A percentile compares a stretch with the other conserved stretches of the same genome.
Conservation (phyloP, 495 filamentous ascomycete genomes). For the Talaromyces stipitatus region DNA sequence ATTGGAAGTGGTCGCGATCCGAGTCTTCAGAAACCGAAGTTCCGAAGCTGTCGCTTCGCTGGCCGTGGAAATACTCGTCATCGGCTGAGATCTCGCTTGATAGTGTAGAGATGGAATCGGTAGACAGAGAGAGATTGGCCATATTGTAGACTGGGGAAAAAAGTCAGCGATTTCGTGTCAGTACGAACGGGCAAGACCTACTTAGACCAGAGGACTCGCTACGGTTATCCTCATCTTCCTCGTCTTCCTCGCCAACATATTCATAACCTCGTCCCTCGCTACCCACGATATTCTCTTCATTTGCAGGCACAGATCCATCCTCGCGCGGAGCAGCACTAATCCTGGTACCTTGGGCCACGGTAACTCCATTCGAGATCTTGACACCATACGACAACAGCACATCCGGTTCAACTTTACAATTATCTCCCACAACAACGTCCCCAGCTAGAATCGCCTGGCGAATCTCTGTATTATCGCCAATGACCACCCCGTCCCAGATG, state of each 20-base stretch:
- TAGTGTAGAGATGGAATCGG: slow-evolving; percentile 71
- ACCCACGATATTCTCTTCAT: slow-evolving; percentile 43
- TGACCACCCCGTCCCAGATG: slow-evolving; percentile 78
- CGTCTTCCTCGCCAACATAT: slow-evolving; percentile 41
- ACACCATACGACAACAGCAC: slow-evolving; percentile 77
- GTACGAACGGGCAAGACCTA: slow-evolving; percentile 17
- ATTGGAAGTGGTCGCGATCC: slow-evolving; percentile 66
- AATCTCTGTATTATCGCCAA: slow-evolving; percentile 67
- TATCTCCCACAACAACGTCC: slow-evolving; percentile 59
- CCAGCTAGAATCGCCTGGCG: slow-evolving; percentile 69
- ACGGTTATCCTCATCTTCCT: slow-evolving; percentile 38
- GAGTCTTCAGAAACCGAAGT: slow-evolving; percentile 53
- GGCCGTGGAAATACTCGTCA: slow-evolving; percentile 20
- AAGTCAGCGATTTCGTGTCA: background rate
- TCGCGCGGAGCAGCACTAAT: slow-evolving; percentile 49
- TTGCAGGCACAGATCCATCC: slow-evolving; percentile 33
- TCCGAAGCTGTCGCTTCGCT: slow-evolving; percentile 43
- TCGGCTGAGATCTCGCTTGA: slow-evolving; percentile 41
- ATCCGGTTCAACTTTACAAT: slow-evolving; percentile 59
- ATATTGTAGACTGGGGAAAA: slow-evolving; percentile 57
- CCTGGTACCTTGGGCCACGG: slow-evolving; percentile 39
- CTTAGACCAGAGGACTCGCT: slow-evolving; percentile 44
- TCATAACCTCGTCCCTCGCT: slow-evolving; percentile 37
- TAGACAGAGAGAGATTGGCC: slow-evolving; percentile 59
- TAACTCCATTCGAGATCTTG: slow-evolving; percentile 54